phyloP scores from a whole-genome alignment of 148 eudicot species.

The Camellia sinensis region DNA sequence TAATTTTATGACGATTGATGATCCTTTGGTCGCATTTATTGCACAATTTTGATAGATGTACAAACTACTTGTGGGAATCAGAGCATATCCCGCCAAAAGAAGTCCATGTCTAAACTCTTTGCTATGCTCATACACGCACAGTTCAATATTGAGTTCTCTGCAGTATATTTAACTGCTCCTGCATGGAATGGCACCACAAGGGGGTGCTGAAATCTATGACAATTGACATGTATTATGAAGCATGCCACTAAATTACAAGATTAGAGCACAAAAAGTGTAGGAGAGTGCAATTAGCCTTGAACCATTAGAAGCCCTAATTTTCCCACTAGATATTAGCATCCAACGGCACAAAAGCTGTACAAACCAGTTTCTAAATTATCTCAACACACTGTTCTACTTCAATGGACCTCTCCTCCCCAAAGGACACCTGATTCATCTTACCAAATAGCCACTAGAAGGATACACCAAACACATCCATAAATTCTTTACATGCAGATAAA shows the following conservation, averaged over 20 bases:
- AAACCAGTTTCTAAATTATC: neutral
- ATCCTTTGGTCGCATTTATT: neutral
- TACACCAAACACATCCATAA: neutral
- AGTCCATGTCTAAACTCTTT: neutral
- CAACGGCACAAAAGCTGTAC: neutral
- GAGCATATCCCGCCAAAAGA: neutral
- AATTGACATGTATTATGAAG: too few relatives aligned
- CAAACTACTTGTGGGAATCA: neutral
- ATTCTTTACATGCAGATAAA: neutral
- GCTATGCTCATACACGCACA: neutral
- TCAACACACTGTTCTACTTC: neutral
- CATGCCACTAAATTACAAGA: too few relatives aligned
- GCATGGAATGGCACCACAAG: too few relatives aligned
- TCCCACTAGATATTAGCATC: neutral
- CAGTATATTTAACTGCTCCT: too few relatives aligned
- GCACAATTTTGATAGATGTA: neutral
- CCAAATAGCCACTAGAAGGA: neutral
- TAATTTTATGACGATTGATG: neutral
- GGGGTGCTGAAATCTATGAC: too few relatives aligned
- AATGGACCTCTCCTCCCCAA: neutral
- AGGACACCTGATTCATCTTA: neutral
- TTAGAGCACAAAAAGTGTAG: too few relatives aligned
- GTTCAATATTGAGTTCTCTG: neutral
- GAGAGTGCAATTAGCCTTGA: too few relatives aligned
- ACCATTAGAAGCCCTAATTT: neutral